Evolutionary conservation across 345 rosid species (phyloP).

Genomic region (Camelina neglecta): DNA sequence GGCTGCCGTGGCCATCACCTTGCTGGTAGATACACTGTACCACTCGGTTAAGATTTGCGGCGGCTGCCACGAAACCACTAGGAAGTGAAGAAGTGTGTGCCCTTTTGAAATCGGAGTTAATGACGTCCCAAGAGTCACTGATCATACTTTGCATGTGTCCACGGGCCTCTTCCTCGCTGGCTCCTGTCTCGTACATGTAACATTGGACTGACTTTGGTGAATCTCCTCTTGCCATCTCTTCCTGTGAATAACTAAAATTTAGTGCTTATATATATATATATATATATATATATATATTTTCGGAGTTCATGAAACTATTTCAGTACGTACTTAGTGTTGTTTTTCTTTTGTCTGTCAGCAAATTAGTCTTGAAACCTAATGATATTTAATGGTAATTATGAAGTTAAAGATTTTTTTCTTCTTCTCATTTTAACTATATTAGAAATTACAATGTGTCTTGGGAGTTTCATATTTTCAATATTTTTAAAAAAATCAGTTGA

Average conservation of each 20-base stretch:
- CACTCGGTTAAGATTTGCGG: constrained; percentile 40
- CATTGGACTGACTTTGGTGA: constrained; percentile 47
- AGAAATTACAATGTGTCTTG: too few relatives aligned
- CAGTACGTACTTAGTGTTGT: too few relatives aligned
- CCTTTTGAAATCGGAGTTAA: constrained; percentile 24
- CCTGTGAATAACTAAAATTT: constrained; percentile 13
- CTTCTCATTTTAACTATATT: too few relatives aligned
- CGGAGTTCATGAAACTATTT: too few relatives aligned
- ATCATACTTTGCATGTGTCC: constrained; percentile 21
- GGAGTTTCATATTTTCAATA: too few relatives aligned
- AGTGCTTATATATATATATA: too few relatives aligned
- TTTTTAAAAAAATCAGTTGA: too few relatives aligned
- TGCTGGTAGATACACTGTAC: constrained; percentile 40
- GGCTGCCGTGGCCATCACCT: constrained; percentile 50
- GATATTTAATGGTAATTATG: too few relatives aligned
- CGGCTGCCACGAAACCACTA: constrained; percentile 12
- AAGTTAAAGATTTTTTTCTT: too few relatives aligned
- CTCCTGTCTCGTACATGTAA: constrained; percentile 45
- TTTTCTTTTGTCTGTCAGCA: too few relatives aligned
- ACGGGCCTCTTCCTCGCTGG: constrained; percentile 38
- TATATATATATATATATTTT: too few relatives aligned
- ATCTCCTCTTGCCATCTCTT: constrained; percentile 46
- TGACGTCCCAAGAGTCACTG: constrained; percentile 29
- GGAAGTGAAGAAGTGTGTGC: constrained; percentile 25
- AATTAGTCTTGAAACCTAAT: too few relatives aligned